phyloP scores from a whole-genome alignment of 805 yeast species.

The Candida awuae region DNA sequence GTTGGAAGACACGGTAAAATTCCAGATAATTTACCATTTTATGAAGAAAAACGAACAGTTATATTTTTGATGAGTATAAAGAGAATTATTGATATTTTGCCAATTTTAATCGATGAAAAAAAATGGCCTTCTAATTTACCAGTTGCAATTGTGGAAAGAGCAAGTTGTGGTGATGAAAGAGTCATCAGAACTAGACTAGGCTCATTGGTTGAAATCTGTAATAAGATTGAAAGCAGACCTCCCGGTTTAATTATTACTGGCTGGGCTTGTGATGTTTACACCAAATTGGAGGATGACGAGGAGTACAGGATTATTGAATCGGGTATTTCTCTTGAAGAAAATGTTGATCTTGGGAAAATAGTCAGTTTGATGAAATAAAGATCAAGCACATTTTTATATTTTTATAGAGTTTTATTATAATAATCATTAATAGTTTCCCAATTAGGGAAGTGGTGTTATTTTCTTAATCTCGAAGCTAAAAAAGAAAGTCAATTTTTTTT shows the following conservation, averaged over 20 bases:
- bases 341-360: constrained; percentile 10
- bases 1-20: constrained; percentile 83
- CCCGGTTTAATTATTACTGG: constrained; percentile 89
- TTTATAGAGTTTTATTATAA: no score
- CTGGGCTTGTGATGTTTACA: constrained; percentile 45
- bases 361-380: constrained; percentile 8
- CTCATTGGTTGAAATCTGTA: constrained; percentile 64
- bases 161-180: constrained; percentile 89
- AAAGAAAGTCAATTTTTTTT: no score
- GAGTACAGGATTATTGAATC: constrained; percentile 21
- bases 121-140: constrained; percentile 70
- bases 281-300: constrained; percentile 15
- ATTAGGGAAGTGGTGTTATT: constrained; percentile 1
- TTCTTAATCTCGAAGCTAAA: background rate
- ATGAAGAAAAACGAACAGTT: constrained; percentile 64
- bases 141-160: constrained; percentile 81
- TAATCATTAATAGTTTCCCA: background rate
- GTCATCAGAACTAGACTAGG: constrained; percentile 65
- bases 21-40: constrained; percentile 66
- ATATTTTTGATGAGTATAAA: constrained; percentile 88
- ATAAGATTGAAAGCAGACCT: constrained; percentile 76
- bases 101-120: constrained; percentile 32
- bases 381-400: no score
- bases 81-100: constrained; percentile 52
- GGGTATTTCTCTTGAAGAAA: constrained; percentile 8